Conservation (phyloP, 768 basidiomycete genomes). For the Mycena vitilis region DNA sequence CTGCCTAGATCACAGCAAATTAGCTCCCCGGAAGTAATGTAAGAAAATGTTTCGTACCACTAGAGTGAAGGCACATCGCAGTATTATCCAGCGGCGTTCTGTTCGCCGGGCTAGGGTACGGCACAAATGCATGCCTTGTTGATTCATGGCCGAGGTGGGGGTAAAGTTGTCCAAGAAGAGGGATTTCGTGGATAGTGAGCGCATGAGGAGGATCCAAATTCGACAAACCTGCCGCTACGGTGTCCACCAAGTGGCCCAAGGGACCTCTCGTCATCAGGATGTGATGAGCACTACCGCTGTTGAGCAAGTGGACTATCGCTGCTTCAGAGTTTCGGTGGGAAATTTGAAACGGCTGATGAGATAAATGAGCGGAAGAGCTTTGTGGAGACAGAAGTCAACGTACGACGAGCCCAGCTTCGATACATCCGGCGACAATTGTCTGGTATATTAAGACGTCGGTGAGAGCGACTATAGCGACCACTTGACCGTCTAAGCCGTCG, state of each 20-base stretch:
- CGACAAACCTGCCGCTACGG: slow-evolving; percentile 39
- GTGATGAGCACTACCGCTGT: slow-evolving; percentile 50
- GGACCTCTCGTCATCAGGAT: slow-evolving; percentile 46
- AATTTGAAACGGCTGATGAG: slow-evolving; percentile 53
- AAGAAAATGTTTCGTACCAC: no score
- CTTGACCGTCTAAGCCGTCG: slow-evolving; percentile 43
- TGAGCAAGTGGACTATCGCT: slow-evolving; percentile 50
- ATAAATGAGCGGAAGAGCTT: background rate
- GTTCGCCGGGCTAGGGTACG: slow-evolving; percentile 40
- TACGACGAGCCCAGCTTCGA: slow-evolving; percentile 51
- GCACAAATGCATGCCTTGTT: slow-evolving; percentile 42
- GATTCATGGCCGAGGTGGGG: slow-evolving; percentile 54
- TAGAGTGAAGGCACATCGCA: slow-evolving; percentile 55
- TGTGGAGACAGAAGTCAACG: slow-evolving; percentile 16
- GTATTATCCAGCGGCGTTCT: slow-evolving; percentile 39
- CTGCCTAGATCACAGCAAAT: slow-evolving; percentile 3
- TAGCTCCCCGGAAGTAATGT: no score
- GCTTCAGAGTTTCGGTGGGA: slow-evolving; percentile 53
- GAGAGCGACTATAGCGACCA: slow-evolving; percentile 52
- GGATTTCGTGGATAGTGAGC: slow-evolving; percentile 49
- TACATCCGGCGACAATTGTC: slow-evolving; percentile 51
- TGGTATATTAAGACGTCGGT: slow-evolving; percentile 53
- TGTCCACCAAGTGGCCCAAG: slow-evolving; percentile 44
- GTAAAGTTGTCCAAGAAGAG: slow-evolving; percentile 47
- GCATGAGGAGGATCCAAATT: slow-evolving; percentile 31